Evolutionary conservation across 345 rosid species (phyloP).

Genomic region (Abelmoschus esculentus): DNA sequence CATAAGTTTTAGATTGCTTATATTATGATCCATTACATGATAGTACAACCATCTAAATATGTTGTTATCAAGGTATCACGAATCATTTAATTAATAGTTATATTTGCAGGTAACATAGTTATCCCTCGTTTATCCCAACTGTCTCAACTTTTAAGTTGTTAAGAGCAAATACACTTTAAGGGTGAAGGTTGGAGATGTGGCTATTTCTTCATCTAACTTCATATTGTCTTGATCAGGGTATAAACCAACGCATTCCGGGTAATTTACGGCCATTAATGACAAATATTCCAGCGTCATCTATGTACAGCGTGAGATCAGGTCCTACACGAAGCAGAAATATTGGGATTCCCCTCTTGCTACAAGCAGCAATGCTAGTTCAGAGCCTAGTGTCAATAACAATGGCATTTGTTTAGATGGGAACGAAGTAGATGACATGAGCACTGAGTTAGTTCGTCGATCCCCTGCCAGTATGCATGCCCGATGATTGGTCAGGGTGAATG

Average conservation of each 20-base stretch:
- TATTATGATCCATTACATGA: too few relatives aligned
- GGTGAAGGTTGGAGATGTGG: background rate
- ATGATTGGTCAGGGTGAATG: conserved; percentile 19
- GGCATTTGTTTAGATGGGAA: conserved; percentile 51
- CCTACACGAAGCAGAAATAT: conserved; percentile 50
- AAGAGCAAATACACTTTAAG: background rate
- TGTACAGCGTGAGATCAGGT: conserved; percentile 92
- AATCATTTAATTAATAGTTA: background rate
- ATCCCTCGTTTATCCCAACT: background rate
- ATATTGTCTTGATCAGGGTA: conserved; percentile 50
- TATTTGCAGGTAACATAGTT: background rate
- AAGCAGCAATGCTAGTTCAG: conserved; percentile 98
- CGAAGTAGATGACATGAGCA: conserved; percentile 54
- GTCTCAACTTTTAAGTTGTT: background rate
- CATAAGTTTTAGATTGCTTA: too few relatives aligned
- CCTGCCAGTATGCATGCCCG: conserved; percentile 57
- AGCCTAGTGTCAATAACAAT: conserved; percentile 72
- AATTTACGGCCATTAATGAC: conserved; percentile 87
- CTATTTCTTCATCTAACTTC: conserved; percentile 7
- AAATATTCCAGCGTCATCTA: conserved; percentile 91
- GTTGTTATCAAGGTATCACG: too few relatives aligned
- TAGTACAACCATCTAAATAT: too few relatives aligned
- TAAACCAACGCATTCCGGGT: conserved; percentile 73
- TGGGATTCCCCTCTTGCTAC: conserved; percentile 93
- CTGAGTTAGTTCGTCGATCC: conserved; percentile 58